These are phyloP conservation scores for Mycena sanguinolenta DNA, from an alignment of 768 basidiomycete species.

Conservation along the genomic window DNA sequence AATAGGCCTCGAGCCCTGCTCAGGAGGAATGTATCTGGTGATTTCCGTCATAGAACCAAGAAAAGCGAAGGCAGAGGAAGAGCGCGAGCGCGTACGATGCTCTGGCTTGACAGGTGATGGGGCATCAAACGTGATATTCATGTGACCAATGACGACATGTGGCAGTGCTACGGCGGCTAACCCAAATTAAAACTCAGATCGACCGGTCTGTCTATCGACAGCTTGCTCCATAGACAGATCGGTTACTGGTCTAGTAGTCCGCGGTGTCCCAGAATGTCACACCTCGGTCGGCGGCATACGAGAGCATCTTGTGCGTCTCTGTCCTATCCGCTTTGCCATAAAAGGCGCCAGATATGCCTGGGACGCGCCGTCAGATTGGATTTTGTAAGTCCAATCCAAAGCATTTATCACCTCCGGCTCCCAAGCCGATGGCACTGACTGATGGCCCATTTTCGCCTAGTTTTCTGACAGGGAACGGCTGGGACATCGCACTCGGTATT, in stretches of 20 bases:
- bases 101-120: not conserved
- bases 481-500: slow-evolving; percentile 12
- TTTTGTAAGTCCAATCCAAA: not conserved
- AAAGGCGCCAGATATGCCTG: slow-evolving; percentile 34
- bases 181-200: slow-evolving; percentile 13
- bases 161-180: no score
- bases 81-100: no score
- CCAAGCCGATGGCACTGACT: slow-evolving; percentile 33
- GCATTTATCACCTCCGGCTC: slow-evolving; percentile 18
- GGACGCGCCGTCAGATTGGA: not conserved
- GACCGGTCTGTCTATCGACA: slow-evolving; percentile 2
- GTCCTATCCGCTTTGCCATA: slow-evolving; percentile 31
- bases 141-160: not conserved
- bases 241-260: slow-evolving; percentile 36
- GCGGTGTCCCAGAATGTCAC: slow-evolving; percentile 62
- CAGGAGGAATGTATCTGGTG: no score
- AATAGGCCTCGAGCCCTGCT: no score
- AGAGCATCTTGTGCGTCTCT: slow-evolving; percentile 24
- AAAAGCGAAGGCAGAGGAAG: no score
- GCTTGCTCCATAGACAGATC: no score
- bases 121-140: not conserved
- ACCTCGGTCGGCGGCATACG: slow-evolving; percentile 45
- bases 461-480: slow-evolving; percentile 22
- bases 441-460: slow-evolving; percentile 28
- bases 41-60: no score